Base-by-base conservation (phyloP, 2,329 filamentous ascomycete species). In the Dothistroma pini region DNA sequence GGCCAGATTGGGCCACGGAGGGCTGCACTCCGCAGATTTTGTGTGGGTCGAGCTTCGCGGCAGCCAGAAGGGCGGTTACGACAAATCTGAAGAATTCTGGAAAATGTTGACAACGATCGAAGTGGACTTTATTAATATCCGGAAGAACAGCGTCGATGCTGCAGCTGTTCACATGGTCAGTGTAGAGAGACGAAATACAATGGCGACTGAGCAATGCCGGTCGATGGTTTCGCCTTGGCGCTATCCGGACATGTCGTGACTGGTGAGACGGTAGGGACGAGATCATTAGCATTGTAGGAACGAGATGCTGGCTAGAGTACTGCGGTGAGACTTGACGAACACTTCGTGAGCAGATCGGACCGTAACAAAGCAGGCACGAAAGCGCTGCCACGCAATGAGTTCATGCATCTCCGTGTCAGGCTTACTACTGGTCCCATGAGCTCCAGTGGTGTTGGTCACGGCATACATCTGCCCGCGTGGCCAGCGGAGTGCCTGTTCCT, bases 1-100 rank as follows among this genome's bases (percentile, higher is more conserved):
- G 48, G 51, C 25, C 51, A n/a, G 11, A 35, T 32, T 53, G 25
- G 51, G 51, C n/a, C 31, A 53, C 51, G 51, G 51, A 53, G 31
- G 25, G n/a, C n/a, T 32, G 31, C 22, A 32, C 51, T 53, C 51
- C 51, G 51, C 51, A 53, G 10, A 32, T n/a, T 53, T 31, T 53
- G 51, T 19, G 51, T 8, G 35, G 31, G 25, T 21, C 25, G 16
- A 53, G 51, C 31, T 53, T 53, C 51, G 41, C 41, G 41, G 41
- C 41, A 19, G 41, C 41, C 35, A 38, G 35, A 38, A 38, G 11
- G 34, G 11, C 35, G 35, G 11, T 16, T 44, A 4, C 41, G n/a
- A 44, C 41, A 19, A 19, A 7, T 44, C n/a, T 7, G 2, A 14
- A 44, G 41, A 19, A 9, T 5, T 5, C 41, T 44, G 41, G n/a